Base-by-base conservation (phyloP, 805 yeast genomes). In the Candida yuanshanica region DNA sequence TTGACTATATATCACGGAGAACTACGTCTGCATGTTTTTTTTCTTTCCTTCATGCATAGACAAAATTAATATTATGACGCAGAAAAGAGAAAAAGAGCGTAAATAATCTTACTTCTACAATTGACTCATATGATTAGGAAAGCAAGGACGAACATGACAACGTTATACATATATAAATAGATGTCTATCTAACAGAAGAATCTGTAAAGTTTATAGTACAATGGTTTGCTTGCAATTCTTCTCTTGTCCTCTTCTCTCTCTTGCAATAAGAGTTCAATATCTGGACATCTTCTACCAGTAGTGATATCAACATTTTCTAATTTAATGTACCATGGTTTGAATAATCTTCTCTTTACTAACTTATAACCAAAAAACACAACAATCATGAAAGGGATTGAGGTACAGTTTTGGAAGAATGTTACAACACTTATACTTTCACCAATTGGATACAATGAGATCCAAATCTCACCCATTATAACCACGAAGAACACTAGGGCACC, bases 401-500 rank as follows among this genome's bases (percentile, higher is more conserved):
- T 54, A 50, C 66, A 68, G 34, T 64, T 57, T 48, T 61, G 61
- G 57, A 72, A 67, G 56, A 71, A 70, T 13, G 46, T 48, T 18
- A 41, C 44, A 12, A 62, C 65, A 27, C 55, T 50, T 13, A 68
- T 58, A 9, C 44, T 32, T 13, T 46, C 46, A 1, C 51, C 72
- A 35, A 78, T 56, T 44, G 95, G 95, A 71, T 70, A 85, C 36
- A 84, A 65, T 4, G 93, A 89, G 46, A 81, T 70, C 87, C 90
- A 87, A 66, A 87, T 81, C 63, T 84, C 90, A 24, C 89, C 86
- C 45, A 77, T 66, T 45, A 88, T 68, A 46, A 86, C 78, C 41
- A 82, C 58, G 25, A 70, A 27, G 56, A 79, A 76, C 48, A 88
- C 63, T 13, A 65, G 39, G 11, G 74, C 57, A 40, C 95, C 95